Percentiles rank a stretch among this genome's conserved stretches.
phyloP scores from a whole-genome alignment of 306 rosid genomes.

The Inga laurina region DNA sequence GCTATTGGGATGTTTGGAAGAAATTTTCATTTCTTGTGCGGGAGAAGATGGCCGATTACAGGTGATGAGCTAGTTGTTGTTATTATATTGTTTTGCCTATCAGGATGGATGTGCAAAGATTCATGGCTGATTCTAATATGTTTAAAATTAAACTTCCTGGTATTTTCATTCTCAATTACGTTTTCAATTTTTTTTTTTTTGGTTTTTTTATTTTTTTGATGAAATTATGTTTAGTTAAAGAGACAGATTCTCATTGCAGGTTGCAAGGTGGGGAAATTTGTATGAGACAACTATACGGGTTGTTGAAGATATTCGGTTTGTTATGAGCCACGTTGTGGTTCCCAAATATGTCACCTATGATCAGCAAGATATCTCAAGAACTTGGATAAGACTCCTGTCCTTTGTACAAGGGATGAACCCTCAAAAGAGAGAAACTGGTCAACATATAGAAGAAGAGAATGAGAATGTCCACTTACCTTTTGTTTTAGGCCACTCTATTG shows the following conservation, averaged over 20 bases:
- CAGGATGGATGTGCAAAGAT: constrained; percentile 22
- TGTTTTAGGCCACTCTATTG: constrained; percentile 69
- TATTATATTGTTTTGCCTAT: neutral
- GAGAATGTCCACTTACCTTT: constrained; percentile 70
- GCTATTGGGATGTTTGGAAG: constrained; percentile 76
- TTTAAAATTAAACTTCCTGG: constrained; percentile 11
- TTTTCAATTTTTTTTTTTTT: constrained; percentile 18
- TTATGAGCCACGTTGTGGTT: constrained; percentile 82
- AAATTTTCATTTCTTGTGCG: constrained; percentile 77
- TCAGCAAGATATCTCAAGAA: constrained; percentile 75
- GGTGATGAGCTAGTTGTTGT: constrained; percentile 48
- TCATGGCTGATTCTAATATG: constrained; percentile 1
- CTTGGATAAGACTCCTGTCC: constrained; percentile 84
- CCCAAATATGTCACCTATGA: constrained; percentile 71
- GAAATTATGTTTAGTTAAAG: constrained; percentile 19
- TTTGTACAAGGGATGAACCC: constrained; percentile 94
- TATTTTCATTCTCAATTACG: constrained; percentile 12
- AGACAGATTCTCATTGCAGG: constrained; percentile 47
- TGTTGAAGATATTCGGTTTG: constrained; percentile 93
- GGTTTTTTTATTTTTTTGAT: neutral
- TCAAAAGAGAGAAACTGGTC: constrained; percentile 86
- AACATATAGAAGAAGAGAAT: constrained; percentile 88
- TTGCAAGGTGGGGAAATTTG: constrained; percentile 63
- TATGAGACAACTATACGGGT: constrained; percentile 77
- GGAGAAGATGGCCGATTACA: constrained; percentile 70